A percentile compares a stretch with the other conserved stretches of the same genome.
Conservation (phyloP, 805 yeast species). For the Nakazawaea pomicola region DNA sequence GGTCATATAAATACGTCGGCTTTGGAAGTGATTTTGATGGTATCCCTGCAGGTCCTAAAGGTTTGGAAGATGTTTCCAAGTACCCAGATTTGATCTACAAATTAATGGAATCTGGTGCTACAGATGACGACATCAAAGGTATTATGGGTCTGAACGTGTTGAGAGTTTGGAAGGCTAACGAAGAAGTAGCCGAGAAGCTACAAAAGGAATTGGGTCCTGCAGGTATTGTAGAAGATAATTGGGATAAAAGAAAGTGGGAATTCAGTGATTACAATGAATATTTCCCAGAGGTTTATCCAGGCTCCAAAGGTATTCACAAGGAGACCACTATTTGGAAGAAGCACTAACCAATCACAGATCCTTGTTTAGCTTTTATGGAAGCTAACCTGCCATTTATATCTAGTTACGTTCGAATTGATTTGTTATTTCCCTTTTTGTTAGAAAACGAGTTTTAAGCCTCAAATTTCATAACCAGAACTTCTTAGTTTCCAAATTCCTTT, state of each 20-base stretch:
- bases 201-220: slow-evolving; percentile 16
- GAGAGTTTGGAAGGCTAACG: slow-evolving; percentile 43
- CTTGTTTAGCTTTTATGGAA: too few relatives aligned
- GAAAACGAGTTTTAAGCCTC: too few relatives aligned
- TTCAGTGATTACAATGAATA: slow-evolving; percentile 29
- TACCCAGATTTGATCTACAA: slow-evolving; percentile 42
- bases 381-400: too few relatives aligned
- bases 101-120: slow-evolving; percentile 30
- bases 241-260: slow-evolving; percentile 39
- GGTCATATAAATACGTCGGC: slow-evolving; percentile 34
- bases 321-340: slow-evolving; percentile 5
- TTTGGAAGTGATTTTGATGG: slow-evolving; percentile 53
- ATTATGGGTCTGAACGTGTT: slow-evolving; percentile 42
- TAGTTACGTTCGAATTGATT: too few relatives aligned
- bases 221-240: slow-evolving; percentile 31
- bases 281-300: slow-evolving; percentile 35
- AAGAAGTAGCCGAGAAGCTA: slow-evolving; percentile 23
- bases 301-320: slow-evolving; percentile 13
- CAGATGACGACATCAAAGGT: slow-evolving; percentile 37
- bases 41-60: slow-evolving; percentile 41
- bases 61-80: slow-evolving; percentile 51
- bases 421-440: too few relatives aligned
- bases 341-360: neutral
- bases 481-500: too few relatives aligned
- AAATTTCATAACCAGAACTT: too few relatives aligned